A percentile compares a stretch with the other conserved stretches of the same genome.
phyloP scores from a whole-genome alignment of 768 basidiomycete species.

The Podaxis rugospora region DNA sequence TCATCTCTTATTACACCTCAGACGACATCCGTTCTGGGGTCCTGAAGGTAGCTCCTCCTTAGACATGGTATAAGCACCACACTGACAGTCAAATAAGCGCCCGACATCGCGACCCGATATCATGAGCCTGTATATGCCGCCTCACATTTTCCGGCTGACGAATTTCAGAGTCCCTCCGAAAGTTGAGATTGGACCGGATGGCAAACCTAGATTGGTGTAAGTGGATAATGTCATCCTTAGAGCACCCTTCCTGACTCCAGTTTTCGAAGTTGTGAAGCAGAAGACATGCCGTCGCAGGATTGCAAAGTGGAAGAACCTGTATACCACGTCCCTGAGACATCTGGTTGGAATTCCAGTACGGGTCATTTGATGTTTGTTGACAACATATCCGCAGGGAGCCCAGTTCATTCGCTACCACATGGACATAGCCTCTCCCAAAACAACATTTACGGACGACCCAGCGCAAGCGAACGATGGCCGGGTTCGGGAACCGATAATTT shows the following conservation, averaged over 20 bases:
- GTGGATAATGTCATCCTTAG: conserved; percentile 19
- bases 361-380: conserved; percentile 23
- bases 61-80: not conserved
- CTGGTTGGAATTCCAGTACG: conserved; percentile 14
- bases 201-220: conserved; percentile 62
- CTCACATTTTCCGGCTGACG: conserved; percentile 72
- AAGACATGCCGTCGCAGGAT: conserved; percentile 40
- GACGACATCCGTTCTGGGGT: conserved; percentile 71
- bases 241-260: conserved; percentile 10
- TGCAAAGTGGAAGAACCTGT: conserved; percentile 45
- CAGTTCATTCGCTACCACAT: conserved; percentile 24
- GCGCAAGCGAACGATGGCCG: conserved; percentile 15
- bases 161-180: conserved; percentile 84
- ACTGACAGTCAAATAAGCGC: conserved; percentile 30
- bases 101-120: conserved; percentile 72
- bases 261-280: conserved; percentile 33
- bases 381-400: conserved; percentile 27
- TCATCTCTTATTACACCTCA: conserved; percentile 80
- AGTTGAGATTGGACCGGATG: conserved; percentile 69
- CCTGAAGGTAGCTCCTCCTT: conserved; percentile 39
- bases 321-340: conserved; percentile 36
- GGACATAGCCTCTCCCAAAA: conserved; percentile 4
- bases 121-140: conserved; percentile 66
- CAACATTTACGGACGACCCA: conserved; percentile 13
- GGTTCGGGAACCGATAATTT: conserved; percentile 6